Conservation (phyloP, 192 early-diverging fungal species). For the Backusella sp. region DNA sequence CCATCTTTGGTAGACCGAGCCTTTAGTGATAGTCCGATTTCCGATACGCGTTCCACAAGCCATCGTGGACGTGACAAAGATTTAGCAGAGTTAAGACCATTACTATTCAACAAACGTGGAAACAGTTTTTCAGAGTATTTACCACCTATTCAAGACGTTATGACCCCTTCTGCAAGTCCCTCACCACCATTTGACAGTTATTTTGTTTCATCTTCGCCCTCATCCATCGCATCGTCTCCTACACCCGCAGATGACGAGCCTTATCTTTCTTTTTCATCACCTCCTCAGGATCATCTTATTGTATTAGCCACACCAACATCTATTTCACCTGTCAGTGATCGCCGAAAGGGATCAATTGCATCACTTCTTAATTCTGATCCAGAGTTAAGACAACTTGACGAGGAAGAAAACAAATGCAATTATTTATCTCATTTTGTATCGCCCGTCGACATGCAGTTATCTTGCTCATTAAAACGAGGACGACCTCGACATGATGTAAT, state of each 20-base stretch:
- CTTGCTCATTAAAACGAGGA: slow-evolving; percentile 14
- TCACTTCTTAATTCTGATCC: slow-evolving; percentile 31
- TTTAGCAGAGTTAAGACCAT: slow-evolving; percentile 14
- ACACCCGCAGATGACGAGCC: slow-evolving; percentile 6
- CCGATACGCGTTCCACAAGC: slow-evolving; percentile 11
- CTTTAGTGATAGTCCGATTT: slow-evolving; percentile 1
- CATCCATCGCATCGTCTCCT: slow-evolving; percentile 12
- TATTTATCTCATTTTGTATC: slow-evolving; percentile 20
- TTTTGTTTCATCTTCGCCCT: neutral
- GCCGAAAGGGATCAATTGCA: slow-evolving; percentile 33
- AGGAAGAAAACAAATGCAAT: slow-evolving; percentile 14
- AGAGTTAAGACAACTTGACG: slow-evolving; percentile 13
- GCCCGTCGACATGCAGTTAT: neutral
- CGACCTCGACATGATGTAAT: slow-evolving; percentile 1
- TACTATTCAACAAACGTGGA: neutral
- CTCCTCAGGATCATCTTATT: neutral
- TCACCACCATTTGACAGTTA: slow-evolving; percentile 17
- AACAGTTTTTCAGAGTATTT: neutral
- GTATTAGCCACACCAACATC: neutral
- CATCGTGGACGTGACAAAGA: slow-evolving; percentile 3
- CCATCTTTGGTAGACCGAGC: slow-evolving; percentile 8
- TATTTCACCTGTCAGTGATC: neutral
- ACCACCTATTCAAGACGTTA: slow-evolving; percentile 17
- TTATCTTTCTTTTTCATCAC: neutral
- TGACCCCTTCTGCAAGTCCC: slow-evolving; percentile 16